These are phyloP conservation scores for Lepidium didymum DNA, from an alignment of 345 rosid species.

Conservation along the genomic window DNA sequence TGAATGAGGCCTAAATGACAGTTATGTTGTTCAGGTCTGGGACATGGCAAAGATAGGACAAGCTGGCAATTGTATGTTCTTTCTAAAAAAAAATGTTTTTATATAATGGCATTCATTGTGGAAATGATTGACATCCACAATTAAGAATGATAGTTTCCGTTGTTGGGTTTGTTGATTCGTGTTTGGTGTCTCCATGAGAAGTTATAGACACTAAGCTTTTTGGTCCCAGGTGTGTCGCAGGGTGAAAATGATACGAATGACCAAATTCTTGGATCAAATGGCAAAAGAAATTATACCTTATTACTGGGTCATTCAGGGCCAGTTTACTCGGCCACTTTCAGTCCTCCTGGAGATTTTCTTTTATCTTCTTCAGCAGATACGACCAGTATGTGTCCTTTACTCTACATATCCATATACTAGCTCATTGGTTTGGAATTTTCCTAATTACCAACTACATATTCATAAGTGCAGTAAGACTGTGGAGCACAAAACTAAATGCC, in stretches of 20 bases:
- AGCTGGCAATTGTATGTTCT: constrained; percentile 47
- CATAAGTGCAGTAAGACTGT: constrained; percentile 61
- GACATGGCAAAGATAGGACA: constrained; percentile 97
- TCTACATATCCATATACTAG: background rate
- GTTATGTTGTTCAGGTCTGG: constrained; percentile 63
- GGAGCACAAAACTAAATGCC: constrained; percentile 94
- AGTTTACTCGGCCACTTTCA: constrained; percentile 78
- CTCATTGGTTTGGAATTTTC: background rate
- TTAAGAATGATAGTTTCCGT: background rate
- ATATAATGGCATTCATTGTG: background rate
- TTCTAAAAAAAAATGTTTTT: background rate
- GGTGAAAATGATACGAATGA: constrained; percentile 67
- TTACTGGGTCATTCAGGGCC: constrained; percentile 94
- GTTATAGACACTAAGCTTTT: background rate
- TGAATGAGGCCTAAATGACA: constrained; percentile 18
- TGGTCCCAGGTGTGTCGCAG: constrained; percentile 59
- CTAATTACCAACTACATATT: constrained; percentile 3
- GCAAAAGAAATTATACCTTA: constrained; percentile 60
- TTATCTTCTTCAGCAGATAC: constrained; percentile 94
- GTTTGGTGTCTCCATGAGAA: constrained; percentile 11
- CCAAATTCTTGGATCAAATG: constrained; percentile 36
- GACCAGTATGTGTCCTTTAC: constrained; percentile 44
- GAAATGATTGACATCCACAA: background rate
- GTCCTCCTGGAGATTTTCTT: constrained; percentile 85
- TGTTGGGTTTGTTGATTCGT: background rate